Percentiles rank a stretch among this genome's conserved stretches.
Conservation (phyloP, 306 rosid genomes). For the Coriaria nepalensis region DNA sequence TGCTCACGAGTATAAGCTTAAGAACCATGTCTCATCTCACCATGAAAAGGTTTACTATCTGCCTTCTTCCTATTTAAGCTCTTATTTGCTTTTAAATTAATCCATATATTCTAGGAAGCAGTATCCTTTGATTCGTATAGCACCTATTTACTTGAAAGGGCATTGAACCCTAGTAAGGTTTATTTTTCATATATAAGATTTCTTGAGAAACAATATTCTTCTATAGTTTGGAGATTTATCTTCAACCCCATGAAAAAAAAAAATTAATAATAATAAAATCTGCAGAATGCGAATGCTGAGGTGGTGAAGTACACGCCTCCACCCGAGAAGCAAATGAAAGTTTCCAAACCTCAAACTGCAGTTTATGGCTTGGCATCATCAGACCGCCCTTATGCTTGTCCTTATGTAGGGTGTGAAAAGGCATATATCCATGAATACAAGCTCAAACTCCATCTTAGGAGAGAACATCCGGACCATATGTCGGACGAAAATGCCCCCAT, state of each 20-base stretch:
- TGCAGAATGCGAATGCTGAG: conserved; percentile 48
- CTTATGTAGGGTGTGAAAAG: conserved; percentile 86
- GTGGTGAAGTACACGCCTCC: conserved; percentile 57
- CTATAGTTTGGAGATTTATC: no score
- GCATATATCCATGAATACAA: conserved; percentile 93
- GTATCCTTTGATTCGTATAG: no score
- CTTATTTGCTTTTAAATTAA: not conserved
- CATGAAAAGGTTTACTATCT: conserved; percentile 72
- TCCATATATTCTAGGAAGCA: no score
- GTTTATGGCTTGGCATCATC: conserved; percentile 69
- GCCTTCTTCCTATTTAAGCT: not conserved
- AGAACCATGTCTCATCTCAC: conserved; percentile 77
- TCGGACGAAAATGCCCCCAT: conserved; percentile 53
- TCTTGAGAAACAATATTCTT: no score
- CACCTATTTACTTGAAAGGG: no score
- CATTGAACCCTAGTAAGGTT: no score
- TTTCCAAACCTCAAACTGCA: conserved; percentile 47
- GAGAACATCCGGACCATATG: conserved; percentile 81
- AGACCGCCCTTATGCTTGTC: conserved; percentile 86
- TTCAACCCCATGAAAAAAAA: no score
- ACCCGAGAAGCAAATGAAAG: conserved; percentile 53
- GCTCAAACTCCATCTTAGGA: conserved; percentile 81
- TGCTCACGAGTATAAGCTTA: conserved; percentile 95
- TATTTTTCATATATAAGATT: no score
- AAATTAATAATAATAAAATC: no score